Evolutionary conservation across 2,329 filamentous ascomycete genomes (phyloP).

Genomic region (Neonectria hederae): DNA sequence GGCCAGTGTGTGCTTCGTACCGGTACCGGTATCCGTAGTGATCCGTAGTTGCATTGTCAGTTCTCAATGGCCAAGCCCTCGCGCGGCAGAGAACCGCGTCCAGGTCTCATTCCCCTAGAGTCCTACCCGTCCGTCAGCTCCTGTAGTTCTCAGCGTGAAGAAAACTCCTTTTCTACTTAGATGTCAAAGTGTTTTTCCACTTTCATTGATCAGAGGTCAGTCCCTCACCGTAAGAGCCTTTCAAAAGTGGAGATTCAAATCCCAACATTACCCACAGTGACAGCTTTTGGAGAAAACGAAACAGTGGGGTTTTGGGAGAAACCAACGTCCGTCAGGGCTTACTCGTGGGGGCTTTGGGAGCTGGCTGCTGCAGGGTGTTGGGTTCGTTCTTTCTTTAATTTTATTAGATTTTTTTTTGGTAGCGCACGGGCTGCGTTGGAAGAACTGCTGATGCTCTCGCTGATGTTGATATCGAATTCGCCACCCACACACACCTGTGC

Average conservation of each 20-base stretch:
- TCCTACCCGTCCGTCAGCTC: background rate
- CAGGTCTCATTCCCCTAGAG: slow-evolving; percentile 12
- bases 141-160: slow-evolving; percentile 2
- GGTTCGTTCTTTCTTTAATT: background rate
- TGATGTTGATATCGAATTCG: background rate
- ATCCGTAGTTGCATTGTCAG: slow-evolving; percentile 2
- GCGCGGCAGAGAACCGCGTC: background rate
- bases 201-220: background rate
- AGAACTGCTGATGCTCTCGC: background rate
- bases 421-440: background rate
- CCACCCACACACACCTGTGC: background rate
- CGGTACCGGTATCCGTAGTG: background rate
- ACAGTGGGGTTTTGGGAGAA: slow-evolving; percentile 8
- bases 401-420: background rate
- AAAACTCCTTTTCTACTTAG: slow-evolving; percentile 14
- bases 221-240: slow-evolving; percentile 1
- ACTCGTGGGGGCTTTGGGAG: background rate
- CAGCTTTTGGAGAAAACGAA: slow-evolving; percentile 13
- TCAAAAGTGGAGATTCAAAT: background rate
- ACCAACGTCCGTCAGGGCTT: background rate
- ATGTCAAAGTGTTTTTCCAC: slow-evolving; percentile 5
- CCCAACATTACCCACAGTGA: slow-evolving; percentile 7
- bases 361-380: slow-evolving; percentile 2
- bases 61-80: slow-evolving; percentile 11
- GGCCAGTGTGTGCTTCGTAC: slow-evolving; percentile 3